Percentiles rank a stretch among this genome's conserved stretches.
Evolutionary conservation across 495 filamentous ascomycete genomes (phyloP).

Genomic region (Penicillium coffeae): DNA sequence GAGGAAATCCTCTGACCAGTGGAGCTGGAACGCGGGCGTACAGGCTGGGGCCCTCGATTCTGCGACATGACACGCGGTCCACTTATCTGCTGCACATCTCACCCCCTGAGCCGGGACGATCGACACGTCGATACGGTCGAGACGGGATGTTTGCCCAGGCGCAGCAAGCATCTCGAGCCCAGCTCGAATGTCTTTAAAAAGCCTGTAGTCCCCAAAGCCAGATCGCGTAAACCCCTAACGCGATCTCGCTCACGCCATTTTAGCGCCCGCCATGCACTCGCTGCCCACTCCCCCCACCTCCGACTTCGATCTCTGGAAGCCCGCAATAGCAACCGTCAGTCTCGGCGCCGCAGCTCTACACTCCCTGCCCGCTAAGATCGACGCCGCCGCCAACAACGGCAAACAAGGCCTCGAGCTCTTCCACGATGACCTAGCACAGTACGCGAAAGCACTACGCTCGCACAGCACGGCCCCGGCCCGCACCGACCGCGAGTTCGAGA

Average conservation of each 20-base stretch:
- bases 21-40: too few species aligned
- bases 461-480: slow-evolving; percentile 6
- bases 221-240: too few species aligned
- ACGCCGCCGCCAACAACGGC: slow-evolving; percentile 18
- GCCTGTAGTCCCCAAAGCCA: background rate
- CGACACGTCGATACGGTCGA: background rate
- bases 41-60: background rate
- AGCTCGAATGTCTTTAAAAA: background rate
- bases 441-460: slow-evolving; percentile 16
- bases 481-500: slow-evolving; percentile 20
- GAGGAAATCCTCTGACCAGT: background rate
- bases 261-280: slow-evolving; percentile 14
- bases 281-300: slow-evolving; percentile 14
- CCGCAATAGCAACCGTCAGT: slow-evolving; percentile 26
- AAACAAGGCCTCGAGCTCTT: slow-evolving; percentile 25
- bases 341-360: slow-evolving; percentile 20
- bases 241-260: background rate
- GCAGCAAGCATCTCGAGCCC: background rate
- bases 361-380: slow-evolving; percentile 18
- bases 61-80: background rate
- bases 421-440: slow-evolving; percentile 24
- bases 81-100: background rate
- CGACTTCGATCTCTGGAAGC: slow-evolving; percentile 13
- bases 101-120: background rate
- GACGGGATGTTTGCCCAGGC: slow-evolving; percentile 4